Base-by-base conservation (phyloP, 2,329 filamentous ascomycete species). In the Elsinoe fawcettii region DNA sequence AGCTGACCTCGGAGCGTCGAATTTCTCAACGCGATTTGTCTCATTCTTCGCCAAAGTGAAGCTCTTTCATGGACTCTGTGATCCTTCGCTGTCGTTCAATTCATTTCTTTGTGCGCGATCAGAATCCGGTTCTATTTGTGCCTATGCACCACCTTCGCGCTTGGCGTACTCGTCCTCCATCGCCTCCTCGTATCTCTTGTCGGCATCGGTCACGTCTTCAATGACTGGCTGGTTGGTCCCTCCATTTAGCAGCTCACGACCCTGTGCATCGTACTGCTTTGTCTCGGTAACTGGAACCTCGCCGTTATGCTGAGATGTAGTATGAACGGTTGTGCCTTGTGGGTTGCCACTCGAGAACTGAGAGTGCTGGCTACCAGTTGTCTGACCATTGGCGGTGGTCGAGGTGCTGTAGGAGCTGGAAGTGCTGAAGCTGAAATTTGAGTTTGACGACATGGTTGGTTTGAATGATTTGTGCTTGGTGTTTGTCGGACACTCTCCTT, bases 151-250 rank as follows among this genome's bases (percentile, higher is more conserved):
- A 8, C 73, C 71, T 62, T 74, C 72, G 25, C 71, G 64, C 68
- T 74, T 74, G 1, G 72, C 73, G 63, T 74, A 75, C 60, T 74
- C 73, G 1, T 73, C 71, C 62, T 74, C 71, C 60, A 75, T 74
- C 20, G 64, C 66, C 63, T 74, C 69, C 59, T 70, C 69, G 60
- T 72, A 74, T 56, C 69, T 43, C 61, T 66, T 69, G 58, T 71
- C 70, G 2, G 65, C 64, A 47, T 71, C 68, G 1, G 70, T 64
- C 51, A 70, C 66, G 37, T 66, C 66, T 22, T 61, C 63, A 3
- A 62, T 63, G 23, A 59, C 58, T n/a, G 23, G 44, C 20, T 55
- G 56, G 6, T 32, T 36, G 20, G 32, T 49, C 2, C 32, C 46
- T 11, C 34, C 59, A 9, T n/a, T 57, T 20, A 66, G 54, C 23